Evolutionary conservation across 495 filamentous ascomycete species (phyloP), one percentile per base, ranked within the genome.

Genomic region (Penicillium canescens): DNA sequence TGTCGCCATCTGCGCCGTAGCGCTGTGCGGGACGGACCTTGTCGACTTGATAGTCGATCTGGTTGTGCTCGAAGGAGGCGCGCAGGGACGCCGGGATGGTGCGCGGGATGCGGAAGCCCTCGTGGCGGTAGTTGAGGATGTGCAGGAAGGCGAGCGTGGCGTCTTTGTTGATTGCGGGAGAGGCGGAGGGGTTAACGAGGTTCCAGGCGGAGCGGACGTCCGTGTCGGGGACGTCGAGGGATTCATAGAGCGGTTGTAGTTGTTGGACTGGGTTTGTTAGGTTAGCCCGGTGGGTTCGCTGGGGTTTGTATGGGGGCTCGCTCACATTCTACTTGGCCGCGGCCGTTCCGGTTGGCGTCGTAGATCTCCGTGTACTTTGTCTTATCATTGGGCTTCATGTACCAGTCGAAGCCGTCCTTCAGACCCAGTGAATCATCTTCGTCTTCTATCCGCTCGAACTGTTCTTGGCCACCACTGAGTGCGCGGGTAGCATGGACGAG

Each of bases 391-490:
- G 94, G 94, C 54, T 83, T 89, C 92, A 98, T 98, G 73, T 98
- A 98, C 94, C 94, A 98, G 70, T 98, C 94, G 71, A 98, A 98
- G 1, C 92, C 92, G 72, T 96, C 90, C 67, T 94, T 96, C 48
- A 98, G 73, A 6, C 94, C 91, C 4, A 83, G 82, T 18, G 82
- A 83, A 64, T 92, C 91, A 56, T 90, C 87, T 55, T 92, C 89
- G 39, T 83, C 80, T 51, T 82, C 80, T 56, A 90, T 80, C 52
- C 83, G 81, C 71, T 96, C 91, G 71, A 97, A 96, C 55, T 87
- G 82, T 33, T 86, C 81, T 50, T 85, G 87, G 37, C 84, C 80
- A 48, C 82, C 84, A 36, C 84, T 88, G 49, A 98, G 76, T 37
- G 95, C 94, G 46, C 88, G 83, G 56, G 75, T 89, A 7, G 94